Conservation (phyloP, 2,329 filamentous ascomycete species). For the Didymella lethalis region DNA sequence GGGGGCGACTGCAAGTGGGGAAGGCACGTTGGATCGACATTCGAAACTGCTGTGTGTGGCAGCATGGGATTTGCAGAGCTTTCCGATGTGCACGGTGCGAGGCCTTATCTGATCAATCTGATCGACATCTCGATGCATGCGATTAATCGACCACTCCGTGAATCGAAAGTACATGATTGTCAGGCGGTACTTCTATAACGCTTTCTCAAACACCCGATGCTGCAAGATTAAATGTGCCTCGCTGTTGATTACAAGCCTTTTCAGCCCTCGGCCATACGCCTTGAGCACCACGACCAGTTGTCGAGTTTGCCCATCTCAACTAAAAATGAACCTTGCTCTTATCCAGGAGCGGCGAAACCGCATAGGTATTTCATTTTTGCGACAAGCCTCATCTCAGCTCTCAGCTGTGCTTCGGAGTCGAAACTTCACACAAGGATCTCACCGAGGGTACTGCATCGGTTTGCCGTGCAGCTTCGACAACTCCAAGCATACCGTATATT, state of each 20-base stretch:
- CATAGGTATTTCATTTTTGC: neutral
- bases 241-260: neutral
- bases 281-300: neutral
- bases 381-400: neutral
- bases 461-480: neutral
- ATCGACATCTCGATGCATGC: constrained; percentile 2
- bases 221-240: neutral
- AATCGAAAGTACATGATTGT: constrained; percentile 6
- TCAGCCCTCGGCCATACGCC: neutral
- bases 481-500: neutral
- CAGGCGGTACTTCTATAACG: neutral
- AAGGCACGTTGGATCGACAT: constrained; percentile 4
- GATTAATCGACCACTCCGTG: neutral
- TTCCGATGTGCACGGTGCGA: constrained; percentile 6
- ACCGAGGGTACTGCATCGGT: neutral
- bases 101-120: neutral
- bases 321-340: neutral
- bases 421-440: neutral
- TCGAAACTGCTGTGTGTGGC: neutral
- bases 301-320: neutral
- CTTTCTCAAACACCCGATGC: neutral
- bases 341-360: neutral
- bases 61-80: constrained; percentile 13
- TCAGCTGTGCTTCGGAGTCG: neutral
- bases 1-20: constrained; percentile 10